A percentile compares a stretch with the other conserved stretches of the same genome.
Evolutionary conservation across 2,329 filamentous ascomycete genomes (phyloP).

Genomic region (Microsporum ferrugineum): DNA sequence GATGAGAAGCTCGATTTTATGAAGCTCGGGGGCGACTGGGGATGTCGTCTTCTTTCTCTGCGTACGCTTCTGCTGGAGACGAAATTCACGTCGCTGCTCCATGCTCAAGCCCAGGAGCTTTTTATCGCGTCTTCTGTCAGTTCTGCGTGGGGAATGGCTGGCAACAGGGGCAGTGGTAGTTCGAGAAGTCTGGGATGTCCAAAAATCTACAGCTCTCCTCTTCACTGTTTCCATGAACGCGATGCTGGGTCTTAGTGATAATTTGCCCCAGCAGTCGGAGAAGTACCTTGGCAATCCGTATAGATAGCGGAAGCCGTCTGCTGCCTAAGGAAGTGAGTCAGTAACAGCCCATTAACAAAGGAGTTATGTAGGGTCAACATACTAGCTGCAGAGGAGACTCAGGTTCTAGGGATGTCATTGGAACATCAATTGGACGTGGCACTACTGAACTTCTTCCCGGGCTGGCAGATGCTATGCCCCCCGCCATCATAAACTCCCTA

Average conservation of each 20-base stretch:
- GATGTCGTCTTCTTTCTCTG: conserved; percentile 1
- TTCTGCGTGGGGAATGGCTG: neutral
- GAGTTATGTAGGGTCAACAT: neutral
- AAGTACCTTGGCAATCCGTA: neutral
- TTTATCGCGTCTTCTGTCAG: neutral
- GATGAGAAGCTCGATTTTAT: neutral
- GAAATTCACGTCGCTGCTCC: neutral
- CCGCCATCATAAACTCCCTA: neutral
- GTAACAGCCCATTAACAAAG: neutral
- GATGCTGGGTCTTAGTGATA: neutral
- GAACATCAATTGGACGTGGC: neutral
- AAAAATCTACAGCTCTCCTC: neutral
- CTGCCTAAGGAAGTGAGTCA: neutral
- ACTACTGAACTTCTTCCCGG: neutral
- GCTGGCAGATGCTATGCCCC: neutral
- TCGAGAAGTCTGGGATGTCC: neutral
- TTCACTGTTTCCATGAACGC: neutral
- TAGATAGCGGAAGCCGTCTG: neutral
- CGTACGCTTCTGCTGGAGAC: neutral
- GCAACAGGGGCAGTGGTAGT: neutral
- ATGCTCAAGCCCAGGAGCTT: neutral
- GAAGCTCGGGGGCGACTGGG: neutral
- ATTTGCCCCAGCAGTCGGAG: neutral
- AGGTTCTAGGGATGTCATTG: neutral
- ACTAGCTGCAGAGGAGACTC: neutral